phyloP scores from a whole-genome alignment of 169 alveolate species.

The Plasmodium gallinaceum region DNA sequence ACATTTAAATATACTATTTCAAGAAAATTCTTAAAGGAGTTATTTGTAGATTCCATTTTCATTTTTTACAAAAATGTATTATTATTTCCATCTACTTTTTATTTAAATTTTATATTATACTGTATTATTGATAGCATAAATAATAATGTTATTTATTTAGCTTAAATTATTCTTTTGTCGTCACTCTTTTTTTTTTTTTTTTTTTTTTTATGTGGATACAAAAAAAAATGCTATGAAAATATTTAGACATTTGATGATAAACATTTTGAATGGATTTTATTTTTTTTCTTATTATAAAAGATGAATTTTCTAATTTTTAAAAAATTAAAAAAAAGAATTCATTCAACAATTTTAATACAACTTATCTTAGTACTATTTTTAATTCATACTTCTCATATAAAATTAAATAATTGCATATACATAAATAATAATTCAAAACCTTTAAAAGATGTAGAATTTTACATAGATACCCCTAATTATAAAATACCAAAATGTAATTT shows the following conservation, averaged over 20 bases:
- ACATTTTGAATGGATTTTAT: too few relatives aligned
- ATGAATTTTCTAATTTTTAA: constrained; percentile 23
- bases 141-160: too few relatives aligned
- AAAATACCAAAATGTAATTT: constrained; percentile 29
- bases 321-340: constrained; percentile 20
- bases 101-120: too few relatives aligned
- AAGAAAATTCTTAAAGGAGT: too few relatives aligned
- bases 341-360: constrained; percentile 11
- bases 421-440: background rate
- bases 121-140: too few relatives aligned
- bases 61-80: too few relatives aligned
- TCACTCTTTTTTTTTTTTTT: background rate
- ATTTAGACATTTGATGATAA: too few relatives aligned
- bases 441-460: constrained; percentile 3
- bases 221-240: too few relatives aligned
- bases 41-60: too few relatives aligned
- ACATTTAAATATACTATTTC: too few relatives aligned
- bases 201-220: constrained; percentile 1
- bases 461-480: background rate
- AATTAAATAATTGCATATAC: background rate
- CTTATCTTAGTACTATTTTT: constrained; percentile 24
- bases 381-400: constrained; percentile 19
- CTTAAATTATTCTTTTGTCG: background rate
- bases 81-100: too few relatives aligned
- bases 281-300: background rate